Conservation (phyloP, 768 basidiomycete species). For the Cystobasidiopsis lactophilus region DNA sequence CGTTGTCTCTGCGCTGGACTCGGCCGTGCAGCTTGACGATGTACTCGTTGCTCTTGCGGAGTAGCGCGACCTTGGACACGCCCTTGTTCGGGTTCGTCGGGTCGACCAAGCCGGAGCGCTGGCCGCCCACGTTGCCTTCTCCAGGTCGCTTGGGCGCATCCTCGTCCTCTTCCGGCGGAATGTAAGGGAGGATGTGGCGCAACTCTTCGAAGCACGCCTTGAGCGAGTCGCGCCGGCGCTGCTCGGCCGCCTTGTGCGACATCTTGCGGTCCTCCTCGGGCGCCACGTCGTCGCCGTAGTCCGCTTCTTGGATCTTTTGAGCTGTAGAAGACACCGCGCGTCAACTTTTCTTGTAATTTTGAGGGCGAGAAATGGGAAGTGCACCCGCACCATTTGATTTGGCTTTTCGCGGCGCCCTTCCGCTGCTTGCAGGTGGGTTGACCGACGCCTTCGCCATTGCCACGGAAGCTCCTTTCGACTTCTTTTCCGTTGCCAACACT, state of each 20-base stretch:
- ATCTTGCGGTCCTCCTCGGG: conserved; percentile 25
- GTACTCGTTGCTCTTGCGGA: conserved; percentile 20
- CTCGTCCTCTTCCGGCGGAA: conserved; percentile 16
- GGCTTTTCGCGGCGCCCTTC: neutral
- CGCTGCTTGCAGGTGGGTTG: neutral
- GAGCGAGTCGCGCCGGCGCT: conserved; percentile 85
- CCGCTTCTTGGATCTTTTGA: neutral
- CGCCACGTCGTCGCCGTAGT: neutral
- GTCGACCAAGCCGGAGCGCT: conserved; percentile 14
- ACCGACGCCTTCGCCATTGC: neutral
- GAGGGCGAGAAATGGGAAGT: too few species aligned
- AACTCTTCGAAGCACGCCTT: conserved; percentile 55
- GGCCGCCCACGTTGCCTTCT: conserved; percentile 21
- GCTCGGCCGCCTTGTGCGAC: conserved; percentile 76
- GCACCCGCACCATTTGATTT: neutral
- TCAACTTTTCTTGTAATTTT: neutral
- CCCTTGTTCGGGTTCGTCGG: conserved; percentile 18
- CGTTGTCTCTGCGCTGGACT: conserved; percentile 12
- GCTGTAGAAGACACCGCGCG: neutral
- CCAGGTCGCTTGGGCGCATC: conserved; percentile 13
- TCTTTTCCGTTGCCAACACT: neutral
- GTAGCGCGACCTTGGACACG: conserved; percentile 20
- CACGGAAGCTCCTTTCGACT: neutral
- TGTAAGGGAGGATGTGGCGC: conserved; percentile 41
- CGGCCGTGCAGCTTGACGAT: conserved; percentile 16